Base-by-base conservation (phyloP, 805 yeast species). In the Wickerhamomyces sydowiorum region DNA sequence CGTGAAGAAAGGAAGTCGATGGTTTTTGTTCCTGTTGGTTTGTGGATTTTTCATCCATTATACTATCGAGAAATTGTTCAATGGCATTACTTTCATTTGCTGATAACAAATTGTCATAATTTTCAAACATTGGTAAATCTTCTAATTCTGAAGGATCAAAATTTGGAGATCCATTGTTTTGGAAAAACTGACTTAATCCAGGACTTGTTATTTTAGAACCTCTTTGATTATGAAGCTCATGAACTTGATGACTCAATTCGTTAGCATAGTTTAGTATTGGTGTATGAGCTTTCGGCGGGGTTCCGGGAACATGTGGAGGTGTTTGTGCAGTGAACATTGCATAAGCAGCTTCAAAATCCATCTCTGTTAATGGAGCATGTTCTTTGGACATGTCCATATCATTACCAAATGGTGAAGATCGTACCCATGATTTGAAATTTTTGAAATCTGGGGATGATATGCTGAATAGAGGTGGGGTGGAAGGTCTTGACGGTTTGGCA, bases 271-370 rank as follows among this genome's bases (percentile, higher is more conserved):
- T 32, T 13, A 23, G 13, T 13, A 32, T 19, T 12, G 22, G 35
- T 30, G 33, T 12, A 18, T 30, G 38, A 22, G 7, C 18, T 34
- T 7, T n/a, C n/a, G n/a, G n/a, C n/a, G 37, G 37, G 5, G 37
- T 22, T 13, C 23, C 22, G 7, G 7, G 9, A 34, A 34, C 5
- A 6, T 19, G 24, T 18, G 24, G 25, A 12, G 31, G 28, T 10
- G 27, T 29, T 17, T 18, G 39, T 28, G 21, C 49, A 5, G 57
- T 54, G n/a, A 57, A 35, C 3, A 57, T 38, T 1, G 56, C 59
- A 44, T 57, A 57, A 1, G 61, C 61, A 1, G 55, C 36, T 21
- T 57, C 61, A 36, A 57, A 57, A 36, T 57, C 61, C 50, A 57
- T 42, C n/a, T 56, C 54, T 1, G 50, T 39, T 12, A 52, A 34